phyloP scores from a whole-genome alignment of 1,284 basidiomycete genomes.

The Puccinia triticina region DNA sequence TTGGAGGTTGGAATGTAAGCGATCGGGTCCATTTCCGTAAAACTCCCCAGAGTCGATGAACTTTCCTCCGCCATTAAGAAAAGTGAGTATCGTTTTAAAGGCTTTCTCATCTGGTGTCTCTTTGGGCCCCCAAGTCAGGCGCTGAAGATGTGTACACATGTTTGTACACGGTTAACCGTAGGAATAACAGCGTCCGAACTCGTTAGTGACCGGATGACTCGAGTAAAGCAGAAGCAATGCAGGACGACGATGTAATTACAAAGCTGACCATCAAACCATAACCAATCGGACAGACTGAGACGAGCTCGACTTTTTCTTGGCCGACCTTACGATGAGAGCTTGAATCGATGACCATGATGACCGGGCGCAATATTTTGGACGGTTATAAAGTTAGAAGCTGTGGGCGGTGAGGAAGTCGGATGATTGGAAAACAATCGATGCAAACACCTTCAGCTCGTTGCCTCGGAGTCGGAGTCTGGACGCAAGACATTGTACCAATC shows the following conservation, averaged over 20 bases:
- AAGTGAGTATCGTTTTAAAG: slow-evolving; percentile 22
- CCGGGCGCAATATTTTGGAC: too few species aligned
- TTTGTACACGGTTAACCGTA: not conserved
- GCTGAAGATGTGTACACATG: not conserved
- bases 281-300: slow-evolving; percentile 31
- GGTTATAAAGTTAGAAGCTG: too few species aligned
- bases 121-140: slow-evolving; percentile 34
- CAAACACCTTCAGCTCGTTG: too few species aligned
- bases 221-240: not conserved
- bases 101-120: slow-evolving; percentile 25
- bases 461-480: too few species aligned
- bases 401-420: too few species aligned
- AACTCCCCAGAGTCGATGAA: slow-evolving; percentile 47
- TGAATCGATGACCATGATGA: slow-evolving; percentile 17
- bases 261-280: slow-evolving; percentile 46
- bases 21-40: slow-evolving; percentile 35
- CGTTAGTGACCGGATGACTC: not conserved
- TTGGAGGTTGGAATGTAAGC: slow-evolving; percentile 25
- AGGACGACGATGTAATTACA: not conserved
- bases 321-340: slow-evolving; percentile 18
- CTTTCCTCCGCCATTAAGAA: slow-evolving; percentile 1
- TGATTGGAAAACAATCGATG: too few species aligned
- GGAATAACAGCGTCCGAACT: not conserved
- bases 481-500: too few species aligned
- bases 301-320: not conserved